Base-by-base conservation (phyloP, 1,139 yeast genomes). In the Ashbya aceris region DNA sequence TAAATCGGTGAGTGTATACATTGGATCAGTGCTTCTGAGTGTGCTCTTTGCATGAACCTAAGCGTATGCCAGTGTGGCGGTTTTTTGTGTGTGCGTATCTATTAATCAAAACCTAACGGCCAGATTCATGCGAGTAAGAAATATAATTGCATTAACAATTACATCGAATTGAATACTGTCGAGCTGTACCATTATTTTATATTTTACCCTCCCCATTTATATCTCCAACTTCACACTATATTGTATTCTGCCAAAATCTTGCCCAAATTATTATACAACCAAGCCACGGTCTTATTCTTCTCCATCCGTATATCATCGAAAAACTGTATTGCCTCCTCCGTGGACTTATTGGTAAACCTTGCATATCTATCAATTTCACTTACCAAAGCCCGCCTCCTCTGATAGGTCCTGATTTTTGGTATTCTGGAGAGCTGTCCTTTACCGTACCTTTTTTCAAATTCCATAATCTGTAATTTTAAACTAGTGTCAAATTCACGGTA, bases 391-490 rank as follows among this genome's bases (percentile, higher is more conserved):
- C 53, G 49, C 30, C 56, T 45, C 38, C 56, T 44, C 41, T 53
- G 56, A 38, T 49, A 52, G 7, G 56, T 53, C 36, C 56, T 47
- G n/a, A 53, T 45, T 40, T 50, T 52, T 13, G 54, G 49, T 17
- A 53, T 38, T 37, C 48, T 50, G 9, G 52, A 51, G 12, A 52
- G 40, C 36, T 50, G 54, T 6, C 54, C 55, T 34, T 50, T 52
- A 7, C 57, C 57, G 39, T 42, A 50, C 12, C 38, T 43, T 36
- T 43, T 45, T 38, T 53, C 55, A 32, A 51, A 50, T 17, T 49
- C 49, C 33, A 46, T 35, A n/a, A 53, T 45, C 38, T 52, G 55
- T 20, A 42, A 35, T 30, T 45, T 42, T 28, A 51, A 33, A 35
- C 43, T 43, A 10, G 42, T 44, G 27, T 50, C 49, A 39, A 45